These are phyloP conservation scores for Mucor velutinosus DNA, from an alignment of 371 early-diverging fungal species.

Conservation along the genomic window DNA sequence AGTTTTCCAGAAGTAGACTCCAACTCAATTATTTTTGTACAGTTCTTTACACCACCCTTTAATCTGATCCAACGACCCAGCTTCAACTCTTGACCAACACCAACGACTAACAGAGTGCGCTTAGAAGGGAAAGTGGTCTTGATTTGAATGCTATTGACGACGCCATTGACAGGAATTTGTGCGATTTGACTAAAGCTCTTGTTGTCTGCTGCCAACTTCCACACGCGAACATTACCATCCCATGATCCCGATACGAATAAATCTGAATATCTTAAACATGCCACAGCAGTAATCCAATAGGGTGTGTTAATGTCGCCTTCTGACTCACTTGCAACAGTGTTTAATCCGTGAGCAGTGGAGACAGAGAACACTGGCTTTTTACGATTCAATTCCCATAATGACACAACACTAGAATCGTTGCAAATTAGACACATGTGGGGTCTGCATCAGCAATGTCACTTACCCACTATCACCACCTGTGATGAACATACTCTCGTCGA, in stretches of 20 bases:
- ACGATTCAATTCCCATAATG: constrained; percentile 86
- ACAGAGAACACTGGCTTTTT: constrained; percentile 90
- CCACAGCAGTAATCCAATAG: constrained; percentile 86
- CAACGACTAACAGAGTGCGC: constrained; percentile 68
- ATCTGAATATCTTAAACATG: constrained; percentile 83
- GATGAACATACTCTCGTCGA: constrained; percentile 90
- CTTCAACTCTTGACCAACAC: constrained; percentile 86
- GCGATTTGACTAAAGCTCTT: constrained; percentile 66
- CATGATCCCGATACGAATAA: constrained; percentile 91
- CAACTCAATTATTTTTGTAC: constrained; percentile 59
- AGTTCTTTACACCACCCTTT: constrained; percentile 68
- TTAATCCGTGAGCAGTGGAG: constrained; percentile 78
- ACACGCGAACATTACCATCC: constrained; percentile 87
- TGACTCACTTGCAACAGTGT: constrained; percentile 40
- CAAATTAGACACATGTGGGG: background rate
- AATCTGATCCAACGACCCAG: constrained; percentile 90
- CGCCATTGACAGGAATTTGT: constrained; percentile 59
- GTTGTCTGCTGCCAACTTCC: constrained; percentile 79
- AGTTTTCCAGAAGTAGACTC: constrained; percentile 10
- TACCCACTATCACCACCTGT: constrained; percentile 90
- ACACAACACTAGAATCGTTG: constrained; percentile 50
- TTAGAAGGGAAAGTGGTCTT: constrained; percentile 52
- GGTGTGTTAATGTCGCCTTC: constrained; percentile 56
- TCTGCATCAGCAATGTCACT: background rate
- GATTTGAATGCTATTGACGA: constrained; percentile 57